Percentiles rank a stretch among this genome's conserved stretches.
phyloP scores from a whole-genome alignment of 192 early-diverging fungal genomes.

The Linderina pennispora region DNA sequence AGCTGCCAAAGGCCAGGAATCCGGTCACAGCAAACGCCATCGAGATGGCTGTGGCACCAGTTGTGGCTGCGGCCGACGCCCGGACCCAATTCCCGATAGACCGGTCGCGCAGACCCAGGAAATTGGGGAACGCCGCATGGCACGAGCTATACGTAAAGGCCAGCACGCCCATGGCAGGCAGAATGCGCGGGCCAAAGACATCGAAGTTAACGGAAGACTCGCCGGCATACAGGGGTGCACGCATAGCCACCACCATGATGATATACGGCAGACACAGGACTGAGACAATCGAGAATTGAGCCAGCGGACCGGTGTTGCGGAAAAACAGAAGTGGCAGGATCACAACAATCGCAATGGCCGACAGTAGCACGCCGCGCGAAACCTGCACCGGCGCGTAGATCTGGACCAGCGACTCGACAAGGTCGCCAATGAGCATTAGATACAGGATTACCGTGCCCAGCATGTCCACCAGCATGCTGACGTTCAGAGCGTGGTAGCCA shows the following conservation, averaged over 20 bases:
- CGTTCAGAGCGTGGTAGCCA: conserved; percentile 53
- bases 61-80: conserved; percentile 47
- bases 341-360: conserved; percentile 18
- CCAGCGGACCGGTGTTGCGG: conserved; percentile 55
- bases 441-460: conserved; percentile 43
- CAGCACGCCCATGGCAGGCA: conserved; percentile 58
- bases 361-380: conserved; percentile 6
- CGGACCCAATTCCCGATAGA: conserved; percentile 44
- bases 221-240: conserved; percentile 46
- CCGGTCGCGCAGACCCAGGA: conserved; percentile 47
- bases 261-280: conserved; percentile 56
- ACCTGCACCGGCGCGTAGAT: conserved; percentile 12
- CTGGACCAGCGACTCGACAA: conserved; percentile 9
- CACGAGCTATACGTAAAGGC: conserved; percentile 58
- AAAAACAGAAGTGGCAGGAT: conserved; percentile 51
- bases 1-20: conserved; percentile 54
- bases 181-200: conserved; percentile 51
- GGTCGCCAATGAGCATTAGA: conserved; percentile 28
- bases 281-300: conserved; percentile 49
- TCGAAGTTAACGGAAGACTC: conserved; percentile 27
- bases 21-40: conserved; percentile 55
- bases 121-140: conserved; percentile 59
- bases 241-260: conserved; percentile 48
- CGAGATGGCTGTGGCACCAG: conserved; percentile 46
- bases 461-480: conserved; percentile 52